Evolutionary conservation across 116 monocot species (phyloP).

Genomic region (Papilionanthe hybrid): DNA sequence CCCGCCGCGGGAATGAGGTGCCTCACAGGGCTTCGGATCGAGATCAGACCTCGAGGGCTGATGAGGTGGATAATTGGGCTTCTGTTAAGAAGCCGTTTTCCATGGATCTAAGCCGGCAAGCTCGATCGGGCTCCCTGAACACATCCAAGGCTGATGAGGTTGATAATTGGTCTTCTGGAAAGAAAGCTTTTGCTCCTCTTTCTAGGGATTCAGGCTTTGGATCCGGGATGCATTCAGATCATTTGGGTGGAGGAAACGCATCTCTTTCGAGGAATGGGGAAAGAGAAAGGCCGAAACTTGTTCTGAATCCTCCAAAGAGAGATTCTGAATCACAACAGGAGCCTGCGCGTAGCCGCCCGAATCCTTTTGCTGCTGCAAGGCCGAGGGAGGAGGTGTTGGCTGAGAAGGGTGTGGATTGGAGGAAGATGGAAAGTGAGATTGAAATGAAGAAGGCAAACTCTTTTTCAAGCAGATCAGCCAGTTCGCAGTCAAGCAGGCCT

Average conservation of each 20-base stretch:
- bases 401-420: slow-evolving; percentile 52
- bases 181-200: slow-evolving; percentile 18
- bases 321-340: not conserved
- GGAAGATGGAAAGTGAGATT: slow-evolving; percentile 37
- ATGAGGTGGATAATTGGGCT: slow-evolving; percentile 74
- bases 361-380: slow-evolving; percentile 39
- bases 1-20: slow-evolving; percentile 24
- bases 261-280: slow-evolving; percentile 14
- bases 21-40: slow-evolving; percentile 24
- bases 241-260: slow-evolving; percentile 12
- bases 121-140: slow-evolving; percentile 28
- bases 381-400: slow-evolving; percentile 42
- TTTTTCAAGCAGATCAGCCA: slow-evolving; percentile 40
- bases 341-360: slow-evolving; percentile 18
- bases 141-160: slow-evolving; percentile 29
- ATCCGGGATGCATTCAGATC: slow-evolving; percentile 29
- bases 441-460: slow-evolving; percentile 37
- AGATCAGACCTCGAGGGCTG: slow-evolving; percentile 67
- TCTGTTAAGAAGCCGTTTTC: slow-evolving; percentile 43
- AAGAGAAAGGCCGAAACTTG: slow-evolving; percentile 29
- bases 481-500: slow-evolving; percentile 39
- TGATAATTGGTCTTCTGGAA: slow-evolving; percentile 34
- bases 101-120: slow-evolving; percentile 22
- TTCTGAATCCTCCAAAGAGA: slow-evolving; percentile 39
- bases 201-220: slow-evolving; percentile 22